These are phyloP conservation scores for Coemansia sp. DNA, from an alignment of 192 early-diverging fungal genomes.

Conservation along the genomic window DNA sequence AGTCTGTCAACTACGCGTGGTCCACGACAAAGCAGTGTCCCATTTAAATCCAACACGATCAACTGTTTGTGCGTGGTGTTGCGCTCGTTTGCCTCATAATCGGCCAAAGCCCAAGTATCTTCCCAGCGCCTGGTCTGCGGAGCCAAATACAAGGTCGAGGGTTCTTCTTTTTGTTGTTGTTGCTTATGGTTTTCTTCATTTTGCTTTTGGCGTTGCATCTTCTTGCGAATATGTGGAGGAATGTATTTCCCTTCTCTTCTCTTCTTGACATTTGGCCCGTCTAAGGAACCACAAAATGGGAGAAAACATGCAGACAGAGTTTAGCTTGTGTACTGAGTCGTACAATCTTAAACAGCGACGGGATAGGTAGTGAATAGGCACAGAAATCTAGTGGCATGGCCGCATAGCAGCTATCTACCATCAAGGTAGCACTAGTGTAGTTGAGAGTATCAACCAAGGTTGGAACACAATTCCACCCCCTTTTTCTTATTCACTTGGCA, in stretches of 20 bases:
- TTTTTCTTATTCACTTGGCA: background rate
- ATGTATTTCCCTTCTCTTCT: conserved; percentile 11
- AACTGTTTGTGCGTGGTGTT: conserved; percentile 44
- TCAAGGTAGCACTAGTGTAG: background rate
- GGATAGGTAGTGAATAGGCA: background rate
- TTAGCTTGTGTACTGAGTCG: background rate
- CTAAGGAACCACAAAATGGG: background rate
- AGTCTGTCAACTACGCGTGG: background rate
- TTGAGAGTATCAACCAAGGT: background rate
- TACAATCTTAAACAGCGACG: background rate
- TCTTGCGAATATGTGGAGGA: conserved; percentile 17
- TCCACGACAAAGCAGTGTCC: conserved; percentile 60
- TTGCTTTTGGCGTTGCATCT: conserved; percentile 2
- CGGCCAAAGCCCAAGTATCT: conserved; percentile 13
- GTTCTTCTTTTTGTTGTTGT: background rate
- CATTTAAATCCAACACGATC: conserved; percentile 71
- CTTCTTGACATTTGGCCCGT: conserved; percentile 3
- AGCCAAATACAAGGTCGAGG: conserved; percentile 1
- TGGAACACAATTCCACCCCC: background rate
- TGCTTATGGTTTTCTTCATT: background rate
- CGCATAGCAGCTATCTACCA: background rate
- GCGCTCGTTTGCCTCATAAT: conserved; percentile 32
- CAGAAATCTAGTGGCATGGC: background rate
- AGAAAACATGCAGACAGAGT: background rate
- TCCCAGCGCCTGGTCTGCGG: conserved; percentile 10